Evolutionary conservation across 805 yeast genomes (phyloP), one percentile per base, ranked within the genome.

Genomic region (Metschnikowia sp.): DNA sequence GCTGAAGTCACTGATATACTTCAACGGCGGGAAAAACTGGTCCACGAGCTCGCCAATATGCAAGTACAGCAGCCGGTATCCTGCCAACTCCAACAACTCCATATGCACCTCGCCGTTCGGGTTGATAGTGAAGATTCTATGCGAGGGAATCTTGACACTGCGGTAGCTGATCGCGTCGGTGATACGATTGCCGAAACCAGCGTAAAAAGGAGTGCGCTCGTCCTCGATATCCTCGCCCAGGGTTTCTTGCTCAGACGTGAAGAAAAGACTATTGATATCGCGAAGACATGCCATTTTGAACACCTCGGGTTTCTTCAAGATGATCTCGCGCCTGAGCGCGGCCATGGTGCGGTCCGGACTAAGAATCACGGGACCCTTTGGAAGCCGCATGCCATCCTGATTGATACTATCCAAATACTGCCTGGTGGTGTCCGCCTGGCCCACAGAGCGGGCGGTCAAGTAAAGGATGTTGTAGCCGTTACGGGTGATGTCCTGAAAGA

Each of bases 331-430:
- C 57, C 80, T 79, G 45, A 94, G 70, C 0, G 99, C 99, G 3
- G 98, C 98, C 72, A 94, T 88, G 0, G 98, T 92, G 57, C 99
- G 69, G 67, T 94, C 99, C 0, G 99, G 99, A 32, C 96, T 87
- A 43, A 94, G 70, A 37, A 94, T 89, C 10, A 94, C 99, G 0
- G 99, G 99, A 0, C 99, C 99, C 6, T 66, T 63, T 0, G 99
- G 99, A 34, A 94, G 67, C 45, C 74, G 76, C 48, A 76, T 71
- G 41, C 82, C 84, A 31, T 72, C 77, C 63, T 94, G 99, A 30
- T 75, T 79, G 19, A 94, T 83, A 32, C 89, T 86, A 48, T 78
- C 73, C 37, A 94, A 70, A 61, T 94, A 94, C 44, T 87, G 82
- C 53, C 98, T 73, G 0, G 99, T 94, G 2, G 86, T 76, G 60